phyloP scores from a whole-genome alignment of 108 stramenopile genomes.

The Bacterosira constricta region DNA sequence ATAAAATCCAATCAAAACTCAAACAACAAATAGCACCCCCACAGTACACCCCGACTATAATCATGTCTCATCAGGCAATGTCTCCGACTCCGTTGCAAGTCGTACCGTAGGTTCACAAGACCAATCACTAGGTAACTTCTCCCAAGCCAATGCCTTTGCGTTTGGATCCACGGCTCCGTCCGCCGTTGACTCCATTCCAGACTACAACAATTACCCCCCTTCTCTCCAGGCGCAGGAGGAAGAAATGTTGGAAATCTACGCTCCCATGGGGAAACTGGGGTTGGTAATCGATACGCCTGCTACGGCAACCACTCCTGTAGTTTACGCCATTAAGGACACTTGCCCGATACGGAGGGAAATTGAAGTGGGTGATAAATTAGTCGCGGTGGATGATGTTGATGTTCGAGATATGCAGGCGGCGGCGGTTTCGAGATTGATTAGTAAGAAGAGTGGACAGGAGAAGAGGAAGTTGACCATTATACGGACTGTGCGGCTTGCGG shows the following conservation, averaged over 20 bases:
- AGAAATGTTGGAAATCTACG: slow-evolving; percentile 45
- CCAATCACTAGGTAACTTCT: slow-evolving; percentile 17
- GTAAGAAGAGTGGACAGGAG: slow-evolving; percentile 36
- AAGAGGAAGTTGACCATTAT: slow-evolving; percentile 44
- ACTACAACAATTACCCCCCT: too few relatives aligned
- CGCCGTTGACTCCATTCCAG: not conserved
- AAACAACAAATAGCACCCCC: slow-evolving; percentile 9
- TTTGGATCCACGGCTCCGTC: not conserved
- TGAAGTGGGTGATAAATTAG: slow-evolving; percentile 42
- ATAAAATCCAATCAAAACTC: too few relatives aligned
- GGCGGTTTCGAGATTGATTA: slow-evolving; percentile 36
- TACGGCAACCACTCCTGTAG: slow-evolving; percentile 18
- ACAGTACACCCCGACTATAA: slow-evolving; percentile 45
- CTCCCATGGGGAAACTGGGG: slow-evolving; percentile 50
- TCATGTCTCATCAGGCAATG: slow-evolving; percentile 17
- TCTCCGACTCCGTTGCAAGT: slow-evolving; percentile 50
- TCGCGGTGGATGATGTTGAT: slow-evolving; percentile 54
- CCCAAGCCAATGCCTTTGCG: slow-evolving; percentile 1
- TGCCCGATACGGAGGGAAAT: slow-evolving; percentile 43
- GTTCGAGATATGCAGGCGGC: slow-evolving; percentile 43
- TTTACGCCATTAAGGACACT: slow-evolving; percentile 50
- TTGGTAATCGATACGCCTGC: slow-evolving; percentile 49
- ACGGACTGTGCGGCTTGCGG: slow-evolving; percentile 9
- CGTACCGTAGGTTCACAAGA: slow-evolving; percentile 40
- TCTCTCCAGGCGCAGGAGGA: not conserved